Percentiles rank a stretch among this genome's conserved stretches.
Conservation (phyloP, 768 basidiomycete genomes). For the Mycena rebaudengoi region DNA sequence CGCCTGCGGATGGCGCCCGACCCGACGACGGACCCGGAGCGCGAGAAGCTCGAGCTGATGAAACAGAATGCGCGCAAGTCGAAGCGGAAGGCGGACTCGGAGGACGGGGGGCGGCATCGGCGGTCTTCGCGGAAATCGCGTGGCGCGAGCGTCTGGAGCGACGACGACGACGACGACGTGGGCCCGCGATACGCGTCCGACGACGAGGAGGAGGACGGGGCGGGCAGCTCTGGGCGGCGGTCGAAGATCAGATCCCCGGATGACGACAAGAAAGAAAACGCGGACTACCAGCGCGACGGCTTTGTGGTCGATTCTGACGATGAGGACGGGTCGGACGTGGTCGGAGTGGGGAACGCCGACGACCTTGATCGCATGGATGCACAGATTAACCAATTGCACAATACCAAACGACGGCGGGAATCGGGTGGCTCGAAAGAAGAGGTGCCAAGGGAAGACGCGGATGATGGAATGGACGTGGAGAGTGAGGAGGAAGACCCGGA, state of each 20-base stretch:
- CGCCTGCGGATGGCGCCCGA: slow-evolving; percentile 84
- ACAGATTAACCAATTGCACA: slow-evolving; percentile 65
- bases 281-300: slow-evolving; percentile 84
- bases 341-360: slow-evolving; percentile 48
- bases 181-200: slow-evolving; percentile 60
- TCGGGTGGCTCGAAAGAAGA: slow-evolving; percentile 41
- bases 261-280: slow-evolving; percentile 62
- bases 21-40: slow-evolving; percentile 78
- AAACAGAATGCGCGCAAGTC: slow-evolving; percentile 72
- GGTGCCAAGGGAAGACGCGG: slow-evolving; percentile 43
- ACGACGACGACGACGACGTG: slow-evolving; percentile 73
- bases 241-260: slow-evolving; percentile 54
- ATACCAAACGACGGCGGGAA: slow-evolving; percentile 53
- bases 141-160: slow-evolving; percentile 60
- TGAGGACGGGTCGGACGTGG: slow-evolving; percentile 56
- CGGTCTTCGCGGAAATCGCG: slow-evolving; percentile 50
- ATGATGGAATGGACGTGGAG: slow-evolving; percentile 74
- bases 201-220: slow-evolving; percentile 63
- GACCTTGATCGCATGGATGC: slow-evolving; percentile 76
- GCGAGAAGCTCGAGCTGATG: slow-evolving; percentile 72
- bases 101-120: slow-evolving; percentile 59
- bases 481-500: slow-evolving; percentile 76
- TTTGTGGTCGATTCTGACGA: slow-evolving; percentile 87
- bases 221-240: slow-evolving; percentile 46
- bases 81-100: slow-evolving; percentile 62